Evolutionary conservation across 1,284 basidiomycete species (phyloP).

Genomic region (Puccinia polysora): DNA sequence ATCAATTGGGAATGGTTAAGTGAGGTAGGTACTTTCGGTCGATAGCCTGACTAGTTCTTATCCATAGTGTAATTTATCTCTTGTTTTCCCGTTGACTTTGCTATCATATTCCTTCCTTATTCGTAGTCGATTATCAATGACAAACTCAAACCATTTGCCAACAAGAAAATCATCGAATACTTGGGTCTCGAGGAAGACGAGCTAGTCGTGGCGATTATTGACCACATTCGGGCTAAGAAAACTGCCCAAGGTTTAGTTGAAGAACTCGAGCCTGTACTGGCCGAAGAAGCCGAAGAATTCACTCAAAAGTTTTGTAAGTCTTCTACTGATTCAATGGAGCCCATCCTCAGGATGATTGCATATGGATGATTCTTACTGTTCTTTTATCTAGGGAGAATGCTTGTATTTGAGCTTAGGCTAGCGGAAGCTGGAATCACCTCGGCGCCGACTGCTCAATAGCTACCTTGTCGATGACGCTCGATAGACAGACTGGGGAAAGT

Average conservation of each 20-base stretch:
- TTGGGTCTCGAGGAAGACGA: slow-evolving; percentile 51
- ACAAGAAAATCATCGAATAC: slow-evolving; percentile 50
- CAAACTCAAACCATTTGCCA: slow-evolving; percentile 49
- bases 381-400: slow-evolving; percentile 26
- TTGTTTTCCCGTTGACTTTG: not conserved
- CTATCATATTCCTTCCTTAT: not conserved
- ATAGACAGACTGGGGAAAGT: not conserved
- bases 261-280: slow-evolving; percentile 50
- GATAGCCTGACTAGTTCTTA: not conserved
- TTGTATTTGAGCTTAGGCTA: slow-evolving; percentile 37
- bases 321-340: no score
- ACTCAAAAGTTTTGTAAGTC: slow-evolving; percentile 29
- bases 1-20: slow-evolving; percentile 49
- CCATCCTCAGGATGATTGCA: not conserved
- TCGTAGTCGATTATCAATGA: slow-evolving; percentile 48
- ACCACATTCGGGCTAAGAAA: slow-evolving; percentile 50
- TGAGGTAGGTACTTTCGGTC: slow-evolving; percentile 47
- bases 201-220: slow-evolving; percentile 50
- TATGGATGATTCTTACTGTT: not conserved
- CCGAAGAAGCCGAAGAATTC: slow-evolving; percentile 38
- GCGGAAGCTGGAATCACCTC: slow-evolving; percentile 41
- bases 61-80: no score
- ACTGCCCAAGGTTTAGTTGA: slow-evolving; percentile 49
- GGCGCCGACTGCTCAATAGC: not conserved
- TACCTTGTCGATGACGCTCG: not conserved